Percentiles rank a stretch among this genome's conserved stretches.
phyloP scores from a whole-genome alignment of 1,139 yeast genomes.

The Kodamaea ohmeri region DNA sequence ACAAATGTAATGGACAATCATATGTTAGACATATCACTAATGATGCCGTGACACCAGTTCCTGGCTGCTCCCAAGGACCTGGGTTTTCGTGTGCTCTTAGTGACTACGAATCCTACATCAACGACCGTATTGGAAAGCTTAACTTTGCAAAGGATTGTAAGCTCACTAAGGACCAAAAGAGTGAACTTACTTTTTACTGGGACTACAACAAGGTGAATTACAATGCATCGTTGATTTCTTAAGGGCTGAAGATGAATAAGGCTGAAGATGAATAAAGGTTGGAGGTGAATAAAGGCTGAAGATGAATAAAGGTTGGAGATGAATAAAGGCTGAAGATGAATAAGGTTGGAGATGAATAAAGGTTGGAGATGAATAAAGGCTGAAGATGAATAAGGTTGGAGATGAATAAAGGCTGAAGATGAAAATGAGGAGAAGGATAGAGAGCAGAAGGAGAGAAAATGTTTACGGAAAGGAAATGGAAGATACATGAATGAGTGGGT shows the following conservation, averaged over 20 bases:
- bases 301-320: too few species aligned
- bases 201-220: conserved; percentile 13
- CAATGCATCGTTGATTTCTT: conserved; percentile 7
- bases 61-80: conserved; percentile 51
- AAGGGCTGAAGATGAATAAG: not conserved
- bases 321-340: too few species aligned
- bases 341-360: too few species aligned
- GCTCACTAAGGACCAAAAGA: conserved; percentile 13
- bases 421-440: too few species aligned
- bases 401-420: too few species aligned
- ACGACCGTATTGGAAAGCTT: conserved; percentile 28
- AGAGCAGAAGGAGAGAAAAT: too few species aligned
- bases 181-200: conserved; percentile 15
- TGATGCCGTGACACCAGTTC: conserved; percentile 56
- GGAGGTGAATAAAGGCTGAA: too few species aligned
- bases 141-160: conserved; percentile 33
- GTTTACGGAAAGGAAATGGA: too few species aligned
- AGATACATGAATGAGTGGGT: too few species aligned
- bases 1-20: conserved; percentile 34
- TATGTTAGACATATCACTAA: conserved; percentile 52
- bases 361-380: too few species aligned
- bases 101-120: conserved; percentile 36
- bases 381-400: too few species aligned
- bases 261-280: not conserved
- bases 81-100: conserved; percentile 54